A percentile compares a stretch with the other conserved stretches of the same genome.
These are phyloP conservation scores for Ceratobasidium sp. DNA, from an alignment of 1,284 basidiomycete genomes.

Conservation along the genomic window DNA sequence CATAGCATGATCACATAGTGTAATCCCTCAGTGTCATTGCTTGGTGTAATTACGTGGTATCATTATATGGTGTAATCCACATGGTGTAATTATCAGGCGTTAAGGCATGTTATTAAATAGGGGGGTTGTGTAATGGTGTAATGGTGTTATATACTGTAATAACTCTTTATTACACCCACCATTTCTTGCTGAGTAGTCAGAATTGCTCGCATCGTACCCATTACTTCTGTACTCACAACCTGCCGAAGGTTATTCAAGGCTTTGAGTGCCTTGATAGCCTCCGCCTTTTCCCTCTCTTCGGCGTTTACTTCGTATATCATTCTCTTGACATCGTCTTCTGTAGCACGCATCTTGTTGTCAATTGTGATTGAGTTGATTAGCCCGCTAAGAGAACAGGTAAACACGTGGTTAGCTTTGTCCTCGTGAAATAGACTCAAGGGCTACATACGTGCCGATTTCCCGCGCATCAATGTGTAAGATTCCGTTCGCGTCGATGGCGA, in stretches of 20 bases:
- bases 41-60: too few species aligned
- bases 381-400: constrained; percentile 54
- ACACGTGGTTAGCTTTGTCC: neutral
- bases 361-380: constrained; percentile 63
- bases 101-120: too few species aligned
- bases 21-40: too few species aligned
- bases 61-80: too few species aligned
- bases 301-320: constrained; percentile 66
- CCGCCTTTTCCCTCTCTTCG: constrained; percentile 63
- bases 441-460: constrained; percentile 67
- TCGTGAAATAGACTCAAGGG: constrained; percentile 50
- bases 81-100: too few species aligned
- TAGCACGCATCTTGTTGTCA: constrained; percentile 60
- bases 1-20: too few species aligned
- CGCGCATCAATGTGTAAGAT: constrained; percentile 66
- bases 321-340: constrained; percentile 62
- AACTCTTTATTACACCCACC: too few species aligned
- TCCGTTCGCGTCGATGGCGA: constrained; percentile 66
- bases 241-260: constrained; percentile 56
- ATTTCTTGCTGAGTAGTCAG: too few species aligned
- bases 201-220: neutral
- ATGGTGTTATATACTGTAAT: too few species aligned
- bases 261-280: constrained; percentile 64
- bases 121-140: too few species aligned
- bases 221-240: neutral